These are phyloP conservation scores for Neurospora sp. DNA, from an alignment of 495 filamentous ascomycete species.

Conservation along the genomic window DNA sequence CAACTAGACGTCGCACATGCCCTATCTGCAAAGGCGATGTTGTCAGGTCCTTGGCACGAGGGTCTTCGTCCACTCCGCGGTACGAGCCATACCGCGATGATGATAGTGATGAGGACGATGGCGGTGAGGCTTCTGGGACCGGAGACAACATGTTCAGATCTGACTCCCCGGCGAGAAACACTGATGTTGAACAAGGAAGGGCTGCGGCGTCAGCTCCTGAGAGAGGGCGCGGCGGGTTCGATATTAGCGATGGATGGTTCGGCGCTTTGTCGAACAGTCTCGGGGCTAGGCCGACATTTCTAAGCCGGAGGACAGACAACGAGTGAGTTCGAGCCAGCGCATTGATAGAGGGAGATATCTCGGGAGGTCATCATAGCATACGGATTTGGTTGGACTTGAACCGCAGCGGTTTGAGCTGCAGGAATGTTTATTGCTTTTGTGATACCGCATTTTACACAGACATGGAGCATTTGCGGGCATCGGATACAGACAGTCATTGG, in stretches of 20 bases:
- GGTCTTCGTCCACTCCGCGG: constrained; percentile 31
- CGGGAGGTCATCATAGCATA: neutral
- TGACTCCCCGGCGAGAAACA: constrained; percentile 5
- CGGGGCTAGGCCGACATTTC: constrained; percentile 31
- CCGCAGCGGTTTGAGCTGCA: neutral
- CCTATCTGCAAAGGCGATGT: constrained; percentile 98
- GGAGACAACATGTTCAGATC: constrained; percentile 3
- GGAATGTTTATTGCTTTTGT: neutral
- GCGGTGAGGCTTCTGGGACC: constrained; percentile 8
- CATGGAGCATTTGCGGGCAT: neutral
- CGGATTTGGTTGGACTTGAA: neutral
- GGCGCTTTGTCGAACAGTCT: neutral
- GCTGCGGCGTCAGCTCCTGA: neutral
- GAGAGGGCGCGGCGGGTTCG: neutral
- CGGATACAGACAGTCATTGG: neutral
- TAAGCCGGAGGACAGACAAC: constrained; percentile 42
- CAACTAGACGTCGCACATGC: constrained; percentile 86
- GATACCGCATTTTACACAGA: neutral
- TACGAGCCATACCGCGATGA: constrained; percentile 39
- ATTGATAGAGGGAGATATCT: neutral
- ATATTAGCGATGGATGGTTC: constrained; percentile 1
- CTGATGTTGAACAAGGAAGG: constrained; percentile 22
- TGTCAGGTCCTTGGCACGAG: constrained; percentile 49
- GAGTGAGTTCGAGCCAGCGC: neutral
- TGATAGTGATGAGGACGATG: constrained; percentile 35